These are phyloP conservation scores for Leccinum boreale DNA, from an alignment of 768 basidiomycete genomes.

Conservation along the genomic window DNA sequence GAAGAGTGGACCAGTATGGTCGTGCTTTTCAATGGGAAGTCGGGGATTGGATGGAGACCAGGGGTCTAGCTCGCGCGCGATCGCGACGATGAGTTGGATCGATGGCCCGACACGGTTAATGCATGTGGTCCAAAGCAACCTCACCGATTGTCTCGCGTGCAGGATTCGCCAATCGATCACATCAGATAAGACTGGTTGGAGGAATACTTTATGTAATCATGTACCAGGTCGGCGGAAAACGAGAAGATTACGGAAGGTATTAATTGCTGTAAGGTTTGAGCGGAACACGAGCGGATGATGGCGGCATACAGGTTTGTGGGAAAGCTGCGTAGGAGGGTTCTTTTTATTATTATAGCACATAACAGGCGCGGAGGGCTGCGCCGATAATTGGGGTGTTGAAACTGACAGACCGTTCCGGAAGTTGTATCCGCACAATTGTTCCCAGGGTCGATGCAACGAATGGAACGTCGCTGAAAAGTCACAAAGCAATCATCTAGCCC, in stretches of 20 bases:
- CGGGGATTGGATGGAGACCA: background rate
- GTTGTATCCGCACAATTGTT: background rate
- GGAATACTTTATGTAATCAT: background rate
- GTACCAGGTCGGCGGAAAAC: background rate
- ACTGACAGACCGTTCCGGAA: background rate
- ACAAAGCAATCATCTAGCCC: background rate
- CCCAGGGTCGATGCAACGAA: background rate
- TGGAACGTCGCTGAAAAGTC: background rate
- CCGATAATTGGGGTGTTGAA: background rate
- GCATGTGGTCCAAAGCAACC: background rate
- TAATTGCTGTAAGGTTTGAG: background rate
- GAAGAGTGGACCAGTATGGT: background rate
- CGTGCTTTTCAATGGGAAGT: background rate
- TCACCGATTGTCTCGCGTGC: background rate
- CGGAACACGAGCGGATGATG: slow-evolving; percentile 2
- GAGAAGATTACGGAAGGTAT: slow-evolving; percentile 1
- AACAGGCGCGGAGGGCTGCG: background rate
- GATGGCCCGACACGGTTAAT: background rate
- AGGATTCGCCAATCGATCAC: slow-evolving; percentile 9
- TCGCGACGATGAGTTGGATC: background rate
- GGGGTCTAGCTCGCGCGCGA: background rate
- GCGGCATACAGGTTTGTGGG: slow-evolving; percentile 3
- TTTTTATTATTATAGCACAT: slow-evolving; percentile 7
- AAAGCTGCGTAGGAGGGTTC: slow-evolving; percentile 8
- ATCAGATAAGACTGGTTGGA: slow-evolving; percentile 10